Evolutionary conservation across 768 basidiomycete genomes (phyloP).

Genomic region (Hypholoma fasciculare): DNA sequence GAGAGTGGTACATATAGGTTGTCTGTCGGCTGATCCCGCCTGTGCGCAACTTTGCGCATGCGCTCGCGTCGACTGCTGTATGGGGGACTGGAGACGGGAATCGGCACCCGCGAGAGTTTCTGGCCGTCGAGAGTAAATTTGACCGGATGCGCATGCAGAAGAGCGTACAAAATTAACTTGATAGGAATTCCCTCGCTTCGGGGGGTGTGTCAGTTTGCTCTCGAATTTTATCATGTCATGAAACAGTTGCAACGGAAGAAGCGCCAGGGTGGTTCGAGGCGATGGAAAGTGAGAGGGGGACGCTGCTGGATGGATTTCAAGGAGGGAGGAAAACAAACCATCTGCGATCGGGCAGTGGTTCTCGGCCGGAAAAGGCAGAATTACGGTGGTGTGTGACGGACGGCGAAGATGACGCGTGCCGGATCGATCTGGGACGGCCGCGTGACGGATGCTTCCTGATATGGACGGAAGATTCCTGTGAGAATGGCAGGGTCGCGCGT

Average conservation of each 20-base stretch:
- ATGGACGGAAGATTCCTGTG: slow-evolving; percentile 11
- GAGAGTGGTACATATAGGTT: too few species aligned
- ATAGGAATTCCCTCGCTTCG: background rate
- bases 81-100: background rate
- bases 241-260: slow-evolving; percentile 5
- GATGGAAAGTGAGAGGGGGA: background rate
- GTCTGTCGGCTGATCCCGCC: too few species aligned
- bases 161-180: background rate
- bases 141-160: background rate
- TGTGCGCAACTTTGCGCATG: too few species aligned
- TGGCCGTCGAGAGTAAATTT: background rate
- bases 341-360: background rate
- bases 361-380: background rate
- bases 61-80: too few species aligned
- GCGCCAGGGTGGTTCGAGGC: background rate
- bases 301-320: background rate
- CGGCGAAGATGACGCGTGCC: slow-evolving; percentile 8
- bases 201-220: background rate
- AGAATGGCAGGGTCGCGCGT: slow-evolving; percentile 17
- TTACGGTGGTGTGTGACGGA: background rate
- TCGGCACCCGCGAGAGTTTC: slow-evolving; percentile 1
- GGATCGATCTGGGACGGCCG: slow-evolving; percentile 13
- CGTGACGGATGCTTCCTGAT: slow-evolving; percentile 15
- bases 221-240: background rate
- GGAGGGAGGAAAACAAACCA: background rate